phyloP scores from a whole-genome alignment of 2,329 filamentous ascomycete species.

The Mycosphaerelloides madeirae region DNA sequence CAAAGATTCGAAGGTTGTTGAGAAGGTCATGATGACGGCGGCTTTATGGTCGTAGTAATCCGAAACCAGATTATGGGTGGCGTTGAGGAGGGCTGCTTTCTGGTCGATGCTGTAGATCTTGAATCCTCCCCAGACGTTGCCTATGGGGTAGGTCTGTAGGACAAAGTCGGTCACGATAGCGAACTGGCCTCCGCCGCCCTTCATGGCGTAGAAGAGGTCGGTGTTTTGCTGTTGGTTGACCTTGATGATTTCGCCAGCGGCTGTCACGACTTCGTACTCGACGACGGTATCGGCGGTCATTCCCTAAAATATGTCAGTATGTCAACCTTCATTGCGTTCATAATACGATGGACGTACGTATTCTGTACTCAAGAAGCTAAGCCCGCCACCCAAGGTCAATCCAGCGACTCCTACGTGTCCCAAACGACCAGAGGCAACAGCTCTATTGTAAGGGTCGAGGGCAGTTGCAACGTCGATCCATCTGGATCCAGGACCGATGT shows the following conservation, averaged over 20 bases:
- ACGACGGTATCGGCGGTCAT: conserved; percentile 28
- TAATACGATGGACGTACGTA: conserved; percentile 24
- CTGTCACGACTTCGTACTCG: conserved; percentile 30
- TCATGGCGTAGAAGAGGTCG: conserved; percentile 26
- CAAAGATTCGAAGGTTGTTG: conserved; percentile 41
- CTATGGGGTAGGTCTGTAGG: conserved; percentile 22
- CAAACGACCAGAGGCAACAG: conserved; percentile 22
- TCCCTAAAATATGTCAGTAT: conserved; percentile 11
- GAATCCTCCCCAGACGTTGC: conserved; percentile 45
- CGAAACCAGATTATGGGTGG: conserved; percentile 48
- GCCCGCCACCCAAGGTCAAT: conserved; percentile 28
- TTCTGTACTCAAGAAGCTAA: conserved; percentile 22
- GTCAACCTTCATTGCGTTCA: neutral
- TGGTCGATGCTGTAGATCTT: conserved; percentile 37
- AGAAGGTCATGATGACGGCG: conserved; percentile 54
- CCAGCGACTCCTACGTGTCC: conserved; percentile 27
- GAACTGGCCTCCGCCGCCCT: conserved; percentile 26
- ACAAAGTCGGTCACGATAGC: conserved; percentile 37
- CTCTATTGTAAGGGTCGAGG: conserved; percentile 18
- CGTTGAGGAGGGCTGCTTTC: conserved; percentile 39
- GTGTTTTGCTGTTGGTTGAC: conserved; percentile 22
- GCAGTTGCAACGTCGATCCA: conserved; percentile 23
- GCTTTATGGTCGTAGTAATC: conserved; percentile 57
- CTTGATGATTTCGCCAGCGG: conserved; percentile 20
- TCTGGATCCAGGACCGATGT: conserved; percentile 21